Evolutionary conservation across 148 eudicot species (phyloP).

Genomic region (Euryodendron excelsum): DNA sequence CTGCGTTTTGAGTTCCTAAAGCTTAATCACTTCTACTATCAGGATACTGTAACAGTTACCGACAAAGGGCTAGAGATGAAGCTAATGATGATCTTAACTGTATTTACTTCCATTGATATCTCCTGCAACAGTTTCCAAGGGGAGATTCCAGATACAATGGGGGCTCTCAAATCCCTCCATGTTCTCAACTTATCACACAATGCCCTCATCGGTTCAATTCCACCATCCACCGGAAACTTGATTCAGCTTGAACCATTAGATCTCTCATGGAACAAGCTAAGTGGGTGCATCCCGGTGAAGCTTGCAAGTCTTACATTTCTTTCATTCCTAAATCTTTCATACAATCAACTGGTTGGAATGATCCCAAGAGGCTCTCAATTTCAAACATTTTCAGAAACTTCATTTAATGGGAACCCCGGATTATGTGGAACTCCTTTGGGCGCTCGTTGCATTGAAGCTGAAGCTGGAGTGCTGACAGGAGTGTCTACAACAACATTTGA

Average conservation of each 20-base stretch:
- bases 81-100: conserved; percentile 39
- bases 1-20: conserved; percentile 7
- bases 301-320: conserved; percentile 26
- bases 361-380: conserved; percentile 33
- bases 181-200: conserved; percentile 39
- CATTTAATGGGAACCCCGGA: conserved; percentile 21
- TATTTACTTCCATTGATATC: conserved; percentile 41
- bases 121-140: conserved; percentile 36
- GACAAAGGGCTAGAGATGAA: conserved; percentile 37
- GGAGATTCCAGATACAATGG: conserved; percentile 24
- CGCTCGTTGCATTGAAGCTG: background rate
- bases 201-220: conserved; percentile 32
- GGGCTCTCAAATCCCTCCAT: conserved; percentile 26
- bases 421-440: conserved; percentile 33
- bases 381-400: conserved; percentile 18
- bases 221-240: conserved; percentile 26
- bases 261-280: background rate
- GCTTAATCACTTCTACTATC: conserved; percentile 16
- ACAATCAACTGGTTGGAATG: conserved; percentile 27
- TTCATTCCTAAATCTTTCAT: conserved; percentile 36
- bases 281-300: conserved; percentile 27
- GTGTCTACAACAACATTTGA: too few relatives aligned
- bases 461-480: too few relatives aligned
- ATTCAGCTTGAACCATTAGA: conserved; percentile 6
- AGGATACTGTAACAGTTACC: conserved; percentile 34